Percentiles rank a stretch among this genome's conserved stretches.
phyloP scores from a whole-genome alignment of 1,284 basidiomycete genomes.

The Sporisorium iseilematis-ciliati region DNA sequence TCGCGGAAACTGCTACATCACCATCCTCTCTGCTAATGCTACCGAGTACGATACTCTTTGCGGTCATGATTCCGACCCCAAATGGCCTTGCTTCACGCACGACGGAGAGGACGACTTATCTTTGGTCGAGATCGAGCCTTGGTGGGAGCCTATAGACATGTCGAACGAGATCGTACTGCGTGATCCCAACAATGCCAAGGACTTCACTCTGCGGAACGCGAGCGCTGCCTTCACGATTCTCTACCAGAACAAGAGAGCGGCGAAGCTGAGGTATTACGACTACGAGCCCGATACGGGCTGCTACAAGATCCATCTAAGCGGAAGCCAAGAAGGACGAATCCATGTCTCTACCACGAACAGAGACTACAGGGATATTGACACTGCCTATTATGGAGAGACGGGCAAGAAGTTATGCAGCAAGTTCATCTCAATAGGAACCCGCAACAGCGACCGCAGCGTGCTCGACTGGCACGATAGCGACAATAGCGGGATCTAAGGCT shows the following conservation, averaged over 20 bases:
- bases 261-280: conserved; percentile 10
- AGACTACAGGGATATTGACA: conserved; percentile 19
- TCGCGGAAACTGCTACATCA: neutral
- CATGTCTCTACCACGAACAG: conserved; percentile 5
- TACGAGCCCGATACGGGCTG: conserved; percentile 23
- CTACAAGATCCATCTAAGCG: conserved; percentile 19
- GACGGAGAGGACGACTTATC: neutral
- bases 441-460: neutral
- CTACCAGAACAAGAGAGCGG: neutral
- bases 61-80: neutral
- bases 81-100: conserved; percentile 20
- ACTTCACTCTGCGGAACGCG: conserved; percentile 14
- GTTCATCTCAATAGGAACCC: conserved; percentile 4
- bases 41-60: conserved; percentile 9
- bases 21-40: neutral
- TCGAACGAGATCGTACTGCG: neutral
- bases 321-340: neutral
- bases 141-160: conserved; percentile 4
- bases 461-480: neutral
- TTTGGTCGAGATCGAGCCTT: neutral
- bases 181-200: neutral
- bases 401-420: conserved; percentile 24
- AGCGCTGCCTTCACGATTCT: conserved; percentile 4
- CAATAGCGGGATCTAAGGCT: neutral
- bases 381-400: neutral